A percentile compares a stretch with the other conserved stretches of the same genome.
phyloP scores from a whole-genome alignment of 306 rosid species.

The Fagus sylvatica region DNA sequence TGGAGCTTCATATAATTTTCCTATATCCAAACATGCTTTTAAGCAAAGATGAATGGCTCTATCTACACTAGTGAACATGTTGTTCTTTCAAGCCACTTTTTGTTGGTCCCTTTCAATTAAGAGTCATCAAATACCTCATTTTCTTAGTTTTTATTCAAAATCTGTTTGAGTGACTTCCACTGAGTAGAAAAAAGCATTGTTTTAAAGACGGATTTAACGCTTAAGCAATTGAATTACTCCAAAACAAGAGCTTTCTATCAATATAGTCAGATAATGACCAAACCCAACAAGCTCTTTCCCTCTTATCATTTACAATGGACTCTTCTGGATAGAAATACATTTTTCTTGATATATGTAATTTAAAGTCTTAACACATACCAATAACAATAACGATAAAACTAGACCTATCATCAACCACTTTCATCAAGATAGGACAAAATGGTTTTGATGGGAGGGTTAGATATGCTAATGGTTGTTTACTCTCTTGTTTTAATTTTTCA shows the following conservation, averaged over 20 bases:
- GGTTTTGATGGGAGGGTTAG: background rate
- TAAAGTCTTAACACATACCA: too few species aligned
- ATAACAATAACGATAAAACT: background rate
- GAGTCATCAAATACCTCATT: conserved; percentile 29
- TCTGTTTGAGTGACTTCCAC: conserved; percentile 41
- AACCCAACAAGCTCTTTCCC: background rate
- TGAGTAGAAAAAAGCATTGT: conserved; percentile 25
- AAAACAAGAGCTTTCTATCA: conserved; percentile 47
- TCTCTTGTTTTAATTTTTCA: background rate
- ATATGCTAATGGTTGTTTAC: background rate
- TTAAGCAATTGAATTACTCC: conserved; percentile 62
- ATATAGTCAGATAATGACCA: conserved; percentile 27
- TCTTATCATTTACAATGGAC: conserved; percentile 12
- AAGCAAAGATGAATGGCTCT: conserved; percentile 66
- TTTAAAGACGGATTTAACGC: conserved; percentile 68
- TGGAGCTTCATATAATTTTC: conserved; percentile 16
- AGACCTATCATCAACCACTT: conserved; percentile 21
- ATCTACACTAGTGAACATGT: conserved; percentile 22
- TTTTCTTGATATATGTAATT: background rate
- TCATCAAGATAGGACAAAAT: conserved; percentile 16
- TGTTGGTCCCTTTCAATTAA: conserved; percentile 51
- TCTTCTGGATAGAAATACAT: background rate
- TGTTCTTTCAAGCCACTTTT: conserved; percentile 76
- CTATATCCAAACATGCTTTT: conserved; percentile 42
- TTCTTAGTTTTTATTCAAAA: conserved; percentile 27